Evolutionary conservation across 2,329 filamentous ascomycete species (phyloP).

Genomic region (Alternaria dauci): DNA sequence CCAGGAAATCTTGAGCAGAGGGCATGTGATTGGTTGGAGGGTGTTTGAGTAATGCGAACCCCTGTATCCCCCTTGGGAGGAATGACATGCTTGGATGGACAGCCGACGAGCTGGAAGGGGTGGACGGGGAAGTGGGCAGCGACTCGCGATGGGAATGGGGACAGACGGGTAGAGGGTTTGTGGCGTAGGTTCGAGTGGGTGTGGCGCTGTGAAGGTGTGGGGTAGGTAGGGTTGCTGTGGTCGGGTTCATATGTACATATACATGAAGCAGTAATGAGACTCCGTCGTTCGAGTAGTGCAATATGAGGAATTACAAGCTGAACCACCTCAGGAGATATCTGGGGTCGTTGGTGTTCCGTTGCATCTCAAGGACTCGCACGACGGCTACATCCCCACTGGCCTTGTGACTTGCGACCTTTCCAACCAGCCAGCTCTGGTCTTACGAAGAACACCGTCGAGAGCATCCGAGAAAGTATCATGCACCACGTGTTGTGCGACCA

Average conservation of each 20-base stretch:
- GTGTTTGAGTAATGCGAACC: slow-evolving; percentile 11
- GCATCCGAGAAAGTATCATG: not conserved
- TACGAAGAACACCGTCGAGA: not conserved
- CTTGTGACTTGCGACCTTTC: not conserved
- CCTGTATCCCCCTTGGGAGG: not conserved
- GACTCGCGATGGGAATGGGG: not conserved
- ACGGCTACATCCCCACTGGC: not conserved
- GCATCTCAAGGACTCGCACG: not conserved
- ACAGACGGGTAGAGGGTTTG: not conserved
- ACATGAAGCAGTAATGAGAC: not conserved
- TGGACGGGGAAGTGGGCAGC: slow-evolving; percentile 5
- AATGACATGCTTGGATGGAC: slow-evolving; percentile 11
- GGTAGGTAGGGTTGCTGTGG: not conserved
- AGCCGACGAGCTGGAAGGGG: slow-evolving; percentile 18
- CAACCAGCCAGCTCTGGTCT: not conserved
- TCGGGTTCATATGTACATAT: not conserved
- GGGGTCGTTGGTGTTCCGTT: not conserved
- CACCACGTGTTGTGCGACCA: not conserved
- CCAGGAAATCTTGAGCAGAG: slow-evolving; percentile 33
- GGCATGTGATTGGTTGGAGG: slow-evolving; percentile 34
- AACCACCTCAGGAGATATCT: not conserved
- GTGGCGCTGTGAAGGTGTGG: not conserved
- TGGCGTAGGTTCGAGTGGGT: not conserved
- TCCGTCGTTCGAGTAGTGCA: not conserved
- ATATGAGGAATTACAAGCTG: not conserved